Conservation (phyloP, 140 eudicot genomes). For the Bidens hawaiensis region DNA sequence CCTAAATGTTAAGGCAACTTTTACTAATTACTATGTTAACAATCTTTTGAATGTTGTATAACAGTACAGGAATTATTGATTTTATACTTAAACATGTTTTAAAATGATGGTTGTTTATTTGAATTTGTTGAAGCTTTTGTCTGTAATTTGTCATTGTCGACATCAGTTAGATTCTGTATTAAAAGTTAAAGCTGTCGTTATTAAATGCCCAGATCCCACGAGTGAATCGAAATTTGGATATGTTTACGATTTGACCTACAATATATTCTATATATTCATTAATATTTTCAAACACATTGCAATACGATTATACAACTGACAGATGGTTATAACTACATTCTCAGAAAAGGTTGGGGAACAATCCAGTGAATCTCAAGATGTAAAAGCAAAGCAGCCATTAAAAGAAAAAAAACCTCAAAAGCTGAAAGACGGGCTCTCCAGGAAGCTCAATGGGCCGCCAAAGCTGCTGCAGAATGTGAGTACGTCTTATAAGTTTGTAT, state of each 20-base stretch:
- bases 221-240: too few relatives aligned
- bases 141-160: too few relatives aligned
- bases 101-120: too few relatives aligned
- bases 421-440: slow-evolving; percentile 96
- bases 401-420: slow-evolving; percentile 79
- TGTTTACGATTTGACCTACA: background rate
- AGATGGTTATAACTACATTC: background rate
- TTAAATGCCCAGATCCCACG: too few relatives aligned
- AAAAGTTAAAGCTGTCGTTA: too few relatives aligned
- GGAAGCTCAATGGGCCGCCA: slow-evolving; percentile 94
- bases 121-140: too few relatives aligned
- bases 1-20: too few relatives aligned
- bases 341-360: slow-evolving; percentile 49
- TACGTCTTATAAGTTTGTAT: background rate
- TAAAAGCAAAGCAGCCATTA: slow-evolving; percentile 47
- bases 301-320: slow-evolving; percentile 12
- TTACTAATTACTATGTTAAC: too few relatives aligned
- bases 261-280: background rate
- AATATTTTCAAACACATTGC: background rate
- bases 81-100: too few relatives aligned
- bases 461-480: slow-evolving; percentile 81
- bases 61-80: too few relatives aligned
- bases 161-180: too few relatives aligned
- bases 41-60: too few relatives aligned
- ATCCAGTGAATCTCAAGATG: slow-evolving; percentile 45